Base-by-base conservation (phyloP, 192 early-diverging fungal species). In the Podochytrium sp. region DNA sequence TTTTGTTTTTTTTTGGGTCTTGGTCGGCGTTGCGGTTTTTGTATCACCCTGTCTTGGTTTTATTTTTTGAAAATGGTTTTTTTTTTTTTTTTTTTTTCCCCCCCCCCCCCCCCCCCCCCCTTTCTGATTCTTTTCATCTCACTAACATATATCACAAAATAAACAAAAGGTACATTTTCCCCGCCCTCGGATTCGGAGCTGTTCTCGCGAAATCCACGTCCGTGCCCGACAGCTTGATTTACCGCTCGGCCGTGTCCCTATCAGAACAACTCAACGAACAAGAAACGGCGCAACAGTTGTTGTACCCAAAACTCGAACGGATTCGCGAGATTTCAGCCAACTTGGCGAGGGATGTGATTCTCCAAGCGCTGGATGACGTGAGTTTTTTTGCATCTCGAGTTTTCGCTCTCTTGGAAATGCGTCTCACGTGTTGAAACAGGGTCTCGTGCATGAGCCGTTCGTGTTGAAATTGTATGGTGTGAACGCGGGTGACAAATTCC, bases 111-210 rank as follows among this genome's bases (percentile, higher is more conserved):
- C n/a, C n/a, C n/a, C n/a, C n/a, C n/a, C n/a, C n/a, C n/a, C n/a
- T n/a, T n/a, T n/a, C n/a, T n/a, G n/a, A n/a, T n/a, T n/a, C n/a
- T n/a, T n/a, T n/a, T n/a, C n/a, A n/a, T n/a, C n/a, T n/a, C n/a
- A 25, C 92, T 94, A 83, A 93, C 91, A 72, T 94, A 95, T 84
- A 95, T 94, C 84, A 92, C 92, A 27, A 29, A 18, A 4, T 14
- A 57, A 57, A 27, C 14, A 27, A 3, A 18, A 57, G 55, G 91
- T 98, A 96, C 79, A 93, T 97, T 65, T 98, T 97, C 89, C 96
- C 96, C 51, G 94, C 94, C 57, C 88, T 98, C 38, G 96, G 96
- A 39, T 84, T 96, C 34, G 96, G 96, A 53, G 83, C 92, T 51
- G 87, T 90, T 68, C 79, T 97, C 33, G 88, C 92, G 47, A 86